A percentile compares a stretch with the other conserved stretches of the same genome.
Conservation (phyloP, 2,329 filamentous ascomycete genomes). For the Aureobasidium sp. region DNA sequence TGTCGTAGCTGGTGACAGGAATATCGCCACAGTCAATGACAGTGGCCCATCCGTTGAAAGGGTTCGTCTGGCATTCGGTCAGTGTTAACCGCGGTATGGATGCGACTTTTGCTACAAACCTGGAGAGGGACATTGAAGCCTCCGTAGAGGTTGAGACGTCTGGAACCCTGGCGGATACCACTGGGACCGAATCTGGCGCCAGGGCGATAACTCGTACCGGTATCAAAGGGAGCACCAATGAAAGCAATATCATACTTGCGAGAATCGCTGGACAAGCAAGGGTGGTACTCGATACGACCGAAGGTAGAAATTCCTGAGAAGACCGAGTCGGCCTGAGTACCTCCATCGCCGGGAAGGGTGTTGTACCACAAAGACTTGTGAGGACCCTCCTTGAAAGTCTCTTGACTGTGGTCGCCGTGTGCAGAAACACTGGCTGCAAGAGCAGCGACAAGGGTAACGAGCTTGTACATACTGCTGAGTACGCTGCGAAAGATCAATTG, state of each 20-base stretch:
- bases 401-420: constrained; percentile 52
- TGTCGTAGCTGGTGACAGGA: constrained; percentile 82
- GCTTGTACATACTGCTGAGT: constrained; percentile 17
- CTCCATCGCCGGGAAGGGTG: constrained; percentile 71
- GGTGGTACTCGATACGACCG: constrained; percentile 68
- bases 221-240: constrained; percentile 44
- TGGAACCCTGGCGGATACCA: constrained; percentile 78
- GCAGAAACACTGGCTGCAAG: constrained; percentile 48
- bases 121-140: constrained; percentile 78
- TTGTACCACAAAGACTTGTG: constrained; percentile 77
- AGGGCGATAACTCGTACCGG: constrained; percentile 53
- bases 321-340: constrained; percentile 80
- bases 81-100: constrained; percentile 25
- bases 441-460: constrained; percentile 26
- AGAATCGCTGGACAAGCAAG: constrained; percentile 63
- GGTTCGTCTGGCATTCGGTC: constrained; percentile 63
- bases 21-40: constrained; percentile 80
- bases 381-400: constrained; percentile 59
- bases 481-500: neutral
- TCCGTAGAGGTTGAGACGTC: constrained; percentile 78
- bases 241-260: constrained; percentile 81
- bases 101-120: constrained; percentile 62
- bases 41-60: constrained; percentile 73
- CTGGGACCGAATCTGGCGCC: constrained; percentile 79
- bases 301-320: constrained; percentile 87